Conservation (phyloP, 1,284 basidiomycete genomes). For the Cutaneotrichosporon spelunceum region DNA sequence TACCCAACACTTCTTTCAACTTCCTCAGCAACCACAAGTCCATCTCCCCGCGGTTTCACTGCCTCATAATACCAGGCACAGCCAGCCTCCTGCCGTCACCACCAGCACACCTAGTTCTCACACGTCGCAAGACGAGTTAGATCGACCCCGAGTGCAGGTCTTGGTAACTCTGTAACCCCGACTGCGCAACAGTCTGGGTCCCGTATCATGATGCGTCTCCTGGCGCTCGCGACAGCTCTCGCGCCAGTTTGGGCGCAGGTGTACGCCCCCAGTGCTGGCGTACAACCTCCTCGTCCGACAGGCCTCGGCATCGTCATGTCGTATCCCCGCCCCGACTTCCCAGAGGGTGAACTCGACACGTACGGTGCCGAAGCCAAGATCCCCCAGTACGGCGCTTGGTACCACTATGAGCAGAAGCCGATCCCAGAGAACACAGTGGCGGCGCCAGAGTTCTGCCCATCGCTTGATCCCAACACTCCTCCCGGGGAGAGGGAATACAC, state of each 20-base stretch:
- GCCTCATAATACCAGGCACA: neutral
- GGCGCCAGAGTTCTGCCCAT: neutral
- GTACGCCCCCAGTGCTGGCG: neutral
- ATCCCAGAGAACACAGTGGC: neutral
- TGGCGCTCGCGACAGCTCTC: neutral
- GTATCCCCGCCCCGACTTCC: neutral
- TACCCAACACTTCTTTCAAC: too few relatives aligned
- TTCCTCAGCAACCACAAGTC: too few relatives aligned
- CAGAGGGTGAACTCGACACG: neutral
- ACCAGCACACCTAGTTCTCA: neutral
- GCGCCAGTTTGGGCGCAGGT: neutral
- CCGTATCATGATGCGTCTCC: neutral
- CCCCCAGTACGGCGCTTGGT: constrained; percentile 7
- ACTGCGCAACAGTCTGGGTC: neutral
- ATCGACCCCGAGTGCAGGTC: too few relatives aligned
- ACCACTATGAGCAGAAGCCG: constrained; percentile 7
- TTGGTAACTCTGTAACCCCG: neutral
- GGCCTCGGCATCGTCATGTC: neutral
- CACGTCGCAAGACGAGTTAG: neutral
- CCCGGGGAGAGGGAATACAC: constrained; percentile 5
- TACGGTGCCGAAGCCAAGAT: neutral
- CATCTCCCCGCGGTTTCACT: too few relatives aligned
- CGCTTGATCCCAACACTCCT: neutral
- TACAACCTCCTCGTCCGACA: neutral
- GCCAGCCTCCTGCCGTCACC: constrained; percentile 2